Base-by-base conservation (phyloP, 352 stramenopile genomes). In the Phytophthora meadii region DNA sequence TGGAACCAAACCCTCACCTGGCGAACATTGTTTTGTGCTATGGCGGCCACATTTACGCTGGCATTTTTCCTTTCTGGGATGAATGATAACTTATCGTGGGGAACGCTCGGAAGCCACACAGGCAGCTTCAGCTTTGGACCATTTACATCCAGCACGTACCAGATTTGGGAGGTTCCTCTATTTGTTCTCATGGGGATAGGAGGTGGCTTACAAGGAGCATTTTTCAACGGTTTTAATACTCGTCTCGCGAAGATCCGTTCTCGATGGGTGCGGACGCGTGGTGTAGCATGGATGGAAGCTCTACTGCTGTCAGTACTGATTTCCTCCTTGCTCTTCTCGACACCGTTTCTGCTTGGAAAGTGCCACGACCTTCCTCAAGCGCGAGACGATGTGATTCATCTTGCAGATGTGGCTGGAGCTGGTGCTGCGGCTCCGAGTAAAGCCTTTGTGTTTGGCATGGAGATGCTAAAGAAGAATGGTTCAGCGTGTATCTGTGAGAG, bases 151-250 rank as follows among this genome's bases (percentile, higher is more conserved):
- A 88, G 82, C 46, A 83, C 84, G 25, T 94, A 96, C 65, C 83
- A 94, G 57, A 80, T 97, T 44, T 89, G 83, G 74, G 81, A 97
- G 50, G 77, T 97, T 12, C 90, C 90, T 5, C 76, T 97, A 12
- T 97, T 96, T 56, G 77, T 97, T 30, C 54, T 97, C 27, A 92
- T 97, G 76, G 91, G 88, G 12, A 81, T 93, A 34, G 76, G 84
- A 28, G 92, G 92, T 11, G 91, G 91, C 8, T 53, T 96, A 7
- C 74, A 97, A 70, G 91, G 92, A 59, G 90, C 87, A 0, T 54
- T 92, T 1, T 97, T 97, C 76, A 94, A 93, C 28, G 71, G 72
- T 0, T 49, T 90, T 19, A 94, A 90, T 51, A 84, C 79, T 8
- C 70, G 70, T 9, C 45, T 93, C 11, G 54, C 79, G 9, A 72